Evolutionary conservation across 1,139 yeast species (phyloP).

Genomic region (Suhomyces wounanorum): DNA sequence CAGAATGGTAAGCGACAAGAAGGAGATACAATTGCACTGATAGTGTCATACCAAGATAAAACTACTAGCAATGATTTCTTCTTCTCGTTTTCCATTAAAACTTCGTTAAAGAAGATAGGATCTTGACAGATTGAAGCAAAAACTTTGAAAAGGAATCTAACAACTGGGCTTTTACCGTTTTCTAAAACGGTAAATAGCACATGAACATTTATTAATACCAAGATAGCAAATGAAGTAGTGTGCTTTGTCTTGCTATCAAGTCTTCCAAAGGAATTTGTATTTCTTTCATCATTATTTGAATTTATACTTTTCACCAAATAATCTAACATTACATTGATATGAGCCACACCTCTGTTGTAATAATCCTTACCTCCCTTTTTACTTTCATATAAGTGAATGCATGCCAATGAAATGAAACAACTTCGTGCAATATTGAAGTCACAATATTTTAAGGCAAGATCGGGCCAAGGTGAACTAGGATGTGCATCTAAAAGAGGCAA

Average conservation of each 20-base stretch:
- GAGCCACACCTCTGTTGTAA: conserved; percentile 51
- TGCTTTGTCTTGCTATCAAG: conserved; percentile 23
- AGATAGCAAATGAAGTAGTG: conserved; percentile 50
- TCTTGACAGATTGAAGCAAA: conserved; percentile 51
- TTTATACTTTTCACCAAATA: conserved; percentile 42
- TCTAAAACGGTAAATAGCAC: conserved; percentile 52
- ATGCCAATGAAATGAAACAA: conserved; percentile 54
- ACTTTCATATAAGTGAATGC: conserved; percentile 55
- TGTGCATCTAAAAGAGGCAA: conserved; percentile 56
- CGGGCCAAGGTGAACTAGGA: conserved; percentile 62
- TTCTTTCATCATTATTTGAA: conserved; percentile 6
- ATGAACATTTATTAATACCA: conserved; percentile 53
- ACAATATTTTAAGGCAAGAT: conserved; percentile 53
- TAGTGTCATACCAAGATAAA: conserved; percentile 58
- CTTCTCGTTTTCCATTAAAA: conserved; percentile 42
- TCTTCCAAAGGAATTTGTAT: background rate
- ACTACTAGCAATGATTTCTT: conserved; percentile 51
- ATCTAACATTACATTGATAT: conserved; percentile 55
- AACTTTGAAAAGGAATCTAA: conserved; percentile 49
- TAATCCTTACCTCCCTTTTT: conserved; percentile 49
- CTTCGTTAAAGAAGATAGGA: conserved; percentile 20
- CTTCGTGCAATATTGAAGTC: conserved; percentile 57
- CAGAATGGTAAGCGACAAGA: conserved; percentile 56
- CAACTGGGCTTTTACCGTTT: conserved; percentile 52
- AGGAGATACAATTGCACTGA: conserved; percentile 54